Evolutionary conservation across 768 basidiomycete species (phyloP).

Genomic region (Tephrocybe sp.): DNA sequence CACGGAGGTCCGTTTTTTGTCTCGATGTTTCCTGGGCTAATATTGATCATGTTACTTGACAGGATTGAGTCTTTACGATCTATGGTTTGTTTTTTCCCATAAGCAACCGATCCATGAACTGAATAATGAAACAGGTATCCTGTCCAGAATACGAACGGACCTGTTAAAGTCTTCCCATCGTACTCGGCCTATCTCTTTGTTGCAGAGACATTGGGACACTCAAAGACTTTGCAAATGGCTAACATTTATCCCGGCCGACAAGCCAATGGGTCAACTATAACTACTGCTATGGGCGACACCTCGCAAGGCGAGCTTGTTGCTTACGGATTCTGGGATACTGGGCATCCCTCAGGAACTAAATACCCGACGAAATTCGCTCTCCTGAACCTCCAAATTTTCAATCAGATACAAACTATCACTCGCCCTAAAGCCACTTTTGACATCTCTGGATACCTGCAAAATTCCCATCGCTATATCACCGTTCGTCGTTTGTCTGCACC

Average conservation of each 20-base stretch:
- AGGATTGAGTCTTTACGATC: conserved; percentile 45
- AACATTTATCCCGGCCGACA: conserved; percentile 55
- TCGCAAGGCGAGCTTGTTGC: conserved; percentile 49
- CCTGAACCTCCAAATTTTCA: conserved; percentile 52
- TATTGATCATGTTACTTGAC: too few relatives aligned
- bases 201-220: conserved; percentile 45
- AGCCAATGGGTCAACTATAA: conserved; percentile 51
- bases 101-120: not conserved
- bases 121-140: conserved; percentile 37
- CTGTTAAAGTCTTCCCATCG: conserved; percentile 51
- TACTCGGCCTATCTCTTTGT: conserved; percentile 54
- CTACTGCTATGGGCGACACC: conserved; percentile 46
- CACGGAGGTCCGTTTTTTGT: conserved; percentile 44
- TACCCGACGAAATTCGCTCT: conserved; percentile 48
- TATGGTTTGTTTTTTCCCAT: conserved; percentile 35
- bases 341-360: conserved; percentile 19
- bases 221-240: conserved; percentile 41
- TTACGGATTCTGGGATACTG: conserved; percentile 51
- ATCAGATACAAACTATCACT: conserved; percentile 40
- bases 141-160: conserved; percentile 46
- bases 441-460: conserved; percentile 39
- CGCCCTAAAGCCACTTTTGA: conserved; percentile 46
- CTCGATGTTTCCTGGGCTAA: too few relatives aligned
- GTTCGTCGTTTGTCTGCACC: conserved; percentile 45
- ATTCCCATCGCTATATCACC: conserved; percentile 27